These are phyloP conservation scores for Penicillium pulvis DNA, from an alignment of 495 filamentous ascomycete species.

Conservation along the genomic window DNA sequence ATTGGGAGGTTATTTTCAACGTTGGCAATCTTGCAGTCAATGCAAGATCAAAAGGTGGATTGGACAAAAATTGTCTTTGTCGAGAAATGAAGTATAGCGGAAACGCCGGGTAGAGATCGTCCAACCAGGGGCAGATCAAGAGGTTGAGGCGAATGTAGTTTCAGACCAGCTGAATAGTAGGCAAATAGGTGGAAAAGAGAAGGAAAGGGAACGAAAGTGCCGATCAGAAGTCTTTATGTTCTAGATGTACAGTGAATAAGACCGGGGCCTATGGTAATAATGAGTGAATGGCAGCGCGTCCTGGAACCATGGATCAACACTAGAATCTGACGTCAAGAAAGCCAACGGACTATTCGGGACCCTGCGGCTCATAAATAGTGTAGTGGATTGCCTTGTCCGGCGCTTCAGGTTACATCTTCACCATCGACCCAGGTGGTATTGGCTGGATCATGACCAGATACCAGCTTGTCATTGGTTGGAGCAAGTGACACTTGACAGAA, in stretches of 20 bases:
- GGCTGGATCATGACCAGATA: neutral
- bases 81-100: constrained; percentile 9
- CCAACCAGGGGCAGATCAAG: constrained; percentile 2
- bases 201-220: constrained; percentile 1
- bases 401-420: constrained; percentile 23
- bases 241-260: neutral
- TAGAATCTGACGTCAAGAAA: constrained; percentile 31
- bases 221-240: constrained; percentile 7
- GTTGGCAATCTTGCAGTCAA: neutral
- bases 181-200: constrained; percentile 2
- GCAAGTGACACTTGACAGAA: neutral
- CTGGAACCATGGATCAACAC: constrained; percentile 8
- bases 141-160: constrained; percentile 2
- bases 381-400: constrained; percentile 16
- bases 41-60: neutral
- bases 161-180: constrained; percentile 31
- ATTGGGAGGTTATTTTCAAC: neutral
- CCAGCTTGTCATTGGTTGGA: neutral
- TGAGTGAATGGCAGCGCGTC: constrained; percentile 17
- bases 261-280: constrained; percentile 17
- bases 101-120: constrained; percentile 5
- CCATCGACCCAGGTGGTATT: constrained; percentile 14
- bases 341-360: neutral
- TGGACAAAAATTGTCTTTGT: neutral
- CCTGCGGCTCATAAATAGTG: neutral